Conservation (phyloP, 2,329 filamentous ascomycete species). For the Arthrobotrys iridis region DNA sequence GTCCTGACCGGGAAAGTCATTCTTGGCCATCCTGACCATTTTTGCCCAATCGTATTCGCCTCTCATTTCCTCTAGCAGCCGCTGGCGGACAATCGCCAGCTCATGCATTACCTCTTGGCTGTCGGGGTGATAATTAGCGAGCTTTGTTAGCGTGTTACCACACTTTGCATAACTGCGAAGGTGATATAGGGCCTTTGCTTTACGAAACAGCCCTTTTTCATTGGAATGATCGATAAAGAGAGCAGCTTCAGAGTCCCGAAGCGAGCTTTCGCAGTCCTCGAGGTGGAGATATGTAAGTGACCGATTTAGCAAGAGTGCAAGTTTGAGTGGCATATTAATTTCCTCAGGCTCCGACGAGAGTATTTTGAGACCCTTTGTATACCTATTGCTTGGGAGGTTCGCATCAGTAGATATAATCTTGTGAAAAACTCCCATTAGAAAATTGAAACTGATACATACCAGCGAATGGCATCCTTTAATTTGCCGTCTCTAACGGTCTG, state of each 20-base stretch:
- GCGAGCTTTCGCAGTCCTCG: not conserved
- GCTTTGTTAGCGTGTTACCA: slow-evolving; percentile 8
- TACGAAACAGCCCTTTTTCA: slow-evolving; percentile 34
- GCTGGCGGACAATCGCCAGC: not conserved
- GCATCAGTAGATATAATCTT: not conserved
- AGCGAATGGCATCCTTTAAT: slow-evolving; percentile 20
- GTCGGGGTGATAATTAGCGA: not conserved
- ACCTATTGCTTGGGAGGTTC: not conserved
- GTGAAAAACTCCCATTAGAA: not conserved
- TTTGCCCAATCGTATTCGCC: slow-evolving; percentile 27
- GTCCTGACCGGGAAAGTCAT: not conserved
- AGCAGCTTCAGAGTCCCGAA: slow-evolving; percentile 6
- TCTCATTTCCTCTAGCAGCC: slow-evolving; percentile 10
- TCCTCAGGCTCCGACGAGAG: not conserved
- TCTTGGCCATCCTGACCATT: slow-evolving; percentile 31
- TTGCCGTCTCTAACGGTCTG: not conserved
- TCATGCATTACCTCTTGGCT: slow-evolving; percentile 3
- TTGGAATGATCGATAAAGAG: slow-evolving; percentile 6
- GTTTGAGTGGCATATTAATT: not conserved
- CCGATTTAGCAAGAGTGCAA: slow-evolving; percentile 14
- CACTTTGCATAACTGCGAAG: slow-evolving; percentile 7
- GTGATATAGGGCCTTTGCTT: slow-evolving; percentile 22
- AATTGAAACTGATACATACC: not conserved
- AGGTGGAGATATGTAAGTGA: not conserved
- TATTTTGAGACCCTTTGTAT: slow-evolving; percentile 1